Evolutionary conservation across 2,329 filamentous ascomycete genomes (phyloP), one percentile per base, ranked within the genome.

Genomic region (Corynespora cassiicola): DNA sequence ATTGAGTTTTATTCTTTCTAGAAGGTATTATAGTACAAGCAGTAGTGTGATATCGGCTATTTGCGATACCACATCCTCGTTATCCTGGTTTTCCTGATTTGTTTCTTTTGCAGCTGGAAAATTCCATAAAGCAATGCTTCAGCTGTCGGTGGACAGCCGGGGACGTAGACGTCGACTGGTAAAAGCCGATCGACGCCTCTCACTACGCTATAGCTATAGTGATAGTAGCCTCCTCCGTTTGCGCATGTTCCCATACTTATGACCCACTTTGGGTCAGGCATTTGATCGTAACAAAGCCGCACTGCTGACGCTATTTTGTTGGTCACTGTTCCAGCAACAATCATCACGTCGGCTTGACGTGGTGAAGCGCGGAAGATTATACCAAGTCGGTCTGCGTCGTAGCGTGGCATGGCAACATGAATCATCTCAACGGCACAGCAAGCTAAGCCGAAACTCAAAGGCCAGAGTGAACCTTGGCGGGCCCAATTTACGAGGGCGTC

Each of bases 391-490:
- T 95, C 89, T 66, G 92, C 87, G 63, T 94, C 88, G 80, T 94
- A 94, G 16, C 88, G 86, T 5, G 89, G 88, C 48, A 88, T 89
- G 17, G 88, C 92, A 19, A 89, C 78, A 67, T 91, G 87, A 88
- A 95, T 95, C 89, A 94, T 94, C 70, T 95, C 89, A 65, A 95
- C 75, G 69, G 86, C 88, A 70, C 89, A 94, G 78, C 89, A 95
- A 58, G 89, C 89, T 23, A 94, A 84, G 33, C 86, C 89, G 67
- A 95, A 94, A 33, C 86, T 90, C 78, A 94, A 85, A 51, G 89
- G 89, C 88, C 89, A 94, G 36, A 92, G 76, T 10, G 89, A 94
- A 32, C 84, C 81, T 72, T 92, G 87, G 32, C 88, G 84, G 20
- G 82, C 86, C 89, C 89, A 94, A 74, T 90, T 91, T 72, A 85